A percentile compares a stretch with the other conserved stretches of the same genome.
Evolutionary conservation across 306 rosid genomes (phyloP).

Genomic region (Lathyrus tuberosus): DNA sequence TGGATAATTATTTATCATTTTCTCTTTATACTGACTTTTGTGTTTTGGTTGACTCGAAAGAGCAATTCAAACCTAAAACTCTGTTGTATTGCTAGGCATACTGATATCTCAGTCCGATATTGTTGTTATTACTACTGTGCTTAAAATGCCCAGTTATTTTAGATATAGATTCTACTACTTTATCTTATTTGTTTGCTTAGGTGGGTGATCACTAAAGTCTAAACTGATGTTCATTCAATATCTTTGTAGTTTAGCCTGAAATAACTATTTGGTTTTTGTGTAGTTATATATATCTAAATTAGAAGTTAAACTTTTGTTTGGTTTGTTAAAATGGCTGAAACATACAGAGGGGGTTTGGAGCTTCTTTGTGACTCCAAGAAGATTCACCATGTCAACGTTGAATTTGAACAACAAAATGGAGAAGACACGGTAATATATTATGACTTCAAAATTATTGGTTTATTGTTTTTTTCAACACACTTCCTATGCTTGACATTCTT

Average conservation of each 20-base stretch:
- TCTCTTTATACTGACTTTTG: not conserved
- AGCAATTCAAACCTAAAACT: constrained; percentile 3
- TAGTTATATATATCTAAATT: constrained; percentile 1
- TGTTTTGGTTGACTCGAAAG: not conserved
- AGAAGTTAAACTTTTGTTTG: constrained; percentile 22
- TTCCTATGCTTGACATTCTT: constrained; percentile 14
- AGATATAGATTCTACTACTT: constrained; percentile 5
- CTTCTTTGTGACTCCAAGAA: constrained; percentile 90
- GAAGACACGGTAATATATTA: constrained; percentile 54
- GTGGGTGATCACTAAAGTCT: constrained; percentile 10
- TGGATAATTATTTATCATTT: not conserved
- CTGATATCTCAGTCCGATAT: not conserved
- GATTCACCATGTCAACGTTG: constrained; percentile 71
- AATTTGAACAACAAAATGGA: constrained; percentile 62
- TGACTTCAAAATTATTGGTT: not conserved
- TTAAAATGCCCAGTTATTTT: not conserved
- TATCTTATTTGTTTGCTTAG: not conserved
- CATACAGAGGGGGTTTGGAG: constrained; percentile 86
- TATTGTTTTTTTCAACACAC: constrained; percentile 1
- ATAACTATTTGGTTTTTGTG: constrained; percentile 1
- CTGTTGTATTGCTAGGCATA: not conserved
- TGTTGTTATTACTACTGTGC: not conserved
- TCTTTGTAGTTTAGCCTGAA: not conserved
- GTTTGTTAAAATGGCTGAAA: constrained; percentile 35
- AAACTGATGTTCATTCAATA: constrained; percentile 8